Conservation (phyloP, 306 rosid species). For the Dryas octopetala region DNA sequence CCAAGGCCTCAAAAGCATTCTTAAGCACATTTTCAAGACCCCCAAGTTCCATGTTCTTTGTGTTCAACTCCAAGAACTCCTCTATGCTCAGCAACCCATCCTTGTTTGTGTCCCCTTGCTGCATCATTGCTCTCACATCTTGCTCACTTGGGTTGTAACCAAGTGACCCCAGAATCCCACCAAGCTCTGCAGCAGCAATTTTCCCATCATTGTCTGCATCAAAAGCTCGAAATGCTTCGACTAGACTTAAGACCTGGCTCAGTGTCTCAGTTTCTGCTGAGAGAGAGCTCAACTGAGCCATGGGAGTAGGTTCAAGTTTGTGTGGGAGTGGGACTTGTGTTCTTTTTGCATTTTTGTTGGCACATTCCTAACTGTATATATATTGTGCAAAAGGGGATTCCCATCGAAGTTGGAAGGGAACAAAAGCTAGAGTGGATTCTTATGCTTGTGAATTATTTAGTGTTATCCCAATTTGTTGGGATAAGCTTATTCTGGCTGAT, state of each 20-base stretch:
- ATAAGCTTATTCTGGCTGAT: conserved; percentile 17
- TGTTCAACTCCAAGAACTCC: conserved; percentile 53
- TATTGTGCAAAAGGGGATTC: neutral
- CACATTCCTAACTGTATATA: neutral
- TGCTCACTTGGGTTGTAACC: conserved; percentile 57
- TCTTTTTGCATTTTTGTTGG: neutral
- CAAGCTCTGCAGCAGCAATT: conserved; percentile 55
- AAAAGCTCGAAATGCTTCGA: conserved; percentile 66
- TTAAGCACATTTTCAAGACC: conserved; percentile 35
- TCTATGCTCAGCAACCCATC: conserved; percentile 56
- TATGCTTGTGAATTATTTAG: conserved; percentile 6
- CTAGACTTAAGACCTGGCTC: conserved; percentile 43
- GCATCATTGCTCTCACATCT: conserved; percentile 65
- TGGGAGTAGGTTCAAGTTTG: conserved; percentile 1
- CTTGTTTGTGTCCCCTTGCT: conserved; percentile 56
- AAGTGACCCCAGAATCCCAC: conserved; percentile 62
- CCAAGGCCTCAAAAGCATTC: conserved; percentile 46
- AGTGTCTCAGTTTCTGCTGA: conserved; percentile 56
- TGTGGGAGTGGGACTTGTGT: neutral
- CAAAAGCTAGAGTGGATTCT: conserved; percentile 6
- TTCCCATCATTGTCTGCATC: conserved; percentile 62
- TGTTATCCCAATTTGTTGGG: neutral
- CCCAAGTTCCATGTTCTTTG: conserved; percentile 52
- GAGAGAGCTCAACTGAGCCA: conserved; percentile 51
- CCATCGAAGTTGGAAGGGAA: conserved; percentile 6